A percentile compares a stretch with the other conserved stretches of the same genome.
phyloP scores from a whole-genome alignment of 441 rosid species.

The Corymbia calophylla region DNA sequence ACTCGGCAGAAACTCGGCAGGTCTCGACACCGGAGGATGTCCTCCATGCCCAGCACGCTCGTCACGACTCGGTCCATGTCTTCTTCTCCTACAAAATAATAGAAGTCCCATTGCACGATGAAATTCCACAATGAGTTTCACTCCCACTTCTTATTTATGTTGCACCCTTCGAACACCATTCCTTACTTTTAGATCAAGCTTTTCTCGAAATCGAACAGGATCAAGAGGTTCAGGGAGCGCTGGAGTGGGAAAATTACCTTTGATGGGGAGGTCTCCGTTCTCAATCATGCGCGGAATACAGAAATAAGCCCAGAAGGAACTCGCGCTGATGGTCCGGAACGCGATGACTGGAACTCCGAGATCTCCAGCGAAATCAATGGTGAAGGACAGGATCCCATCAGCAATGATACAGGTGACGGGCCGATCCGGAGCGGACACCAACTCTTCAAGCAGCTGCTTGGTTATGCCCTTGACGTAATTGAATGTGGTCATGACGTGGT shows the following conservation, averaged over 20 bases:
- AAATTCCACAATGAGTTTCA: not conserved
- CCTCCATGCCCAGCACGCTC: conserved; percentile 33
- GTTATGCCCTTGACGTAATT: not conserved
- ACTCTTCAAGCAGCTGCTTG: not conserved
- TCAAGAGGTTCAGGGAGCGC: not conserved
- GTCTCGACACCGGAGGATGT: conserved; percentile 33
- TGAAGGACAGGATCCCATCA: not conserved
- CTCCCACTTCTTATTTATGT: not conserved
- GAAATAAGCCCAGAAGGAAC: not conserved
- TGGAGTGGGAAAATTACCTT: not conserved
- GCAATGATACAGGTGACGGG: not conserved
- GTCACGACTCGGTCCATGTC: conserved; percentile 36
- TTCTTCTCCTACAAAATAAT: conserved; percentile 9
- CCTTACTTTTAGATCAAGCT: not conserved
- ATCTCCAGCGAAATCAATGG: not conserved
- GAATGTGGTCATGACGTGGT: not conserved
- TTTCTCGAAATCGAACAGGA: not conserved
- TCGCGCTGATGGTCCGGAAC: not conserved
- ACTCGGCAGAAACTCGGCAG: conserved; percentile 37
- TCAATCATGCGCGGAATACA: not conserved
- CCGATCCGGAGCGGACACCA: not conserved
- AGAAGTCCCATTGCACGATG: not conserved
- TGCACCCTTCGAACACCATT: not conserved
- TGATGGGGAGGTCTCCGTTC: not conserved
- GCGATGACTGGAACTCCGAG: not conserved